Conservation (phyloP, 164 flowering plant genomes). For the Tinospora cordifolia region DNA sequence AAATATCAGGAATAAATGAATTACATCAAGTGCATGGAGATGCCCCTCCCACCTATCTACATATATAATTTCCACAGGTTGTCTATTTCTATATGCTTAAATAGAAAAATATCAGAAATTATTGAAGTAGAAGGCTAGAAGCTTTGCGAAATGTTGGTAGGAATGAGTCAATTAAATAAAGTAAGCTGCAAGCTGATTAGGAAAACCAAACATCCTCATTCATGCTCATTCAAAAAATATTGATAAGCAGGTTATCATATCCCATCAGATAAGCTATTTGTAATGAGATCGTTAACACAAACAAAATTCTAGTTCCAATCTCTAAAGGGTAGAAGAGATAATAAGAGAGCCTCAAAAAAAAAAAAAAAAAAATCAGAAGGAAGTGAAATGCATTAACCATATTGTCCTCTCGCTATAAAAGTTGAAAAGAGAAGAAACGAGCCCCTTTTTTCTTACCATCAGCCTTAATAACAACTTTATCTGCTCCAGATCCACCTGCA, state of each 20-base stretch:
- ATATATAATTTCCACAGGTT: too few relatives aligned
- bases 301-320: neutral
- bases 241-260: neutral
- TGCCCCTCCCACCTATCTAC: too few relatives aligned
- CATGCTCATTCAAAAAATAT: neutral
- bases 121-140: too few relatives aligned
- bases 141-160: neutral
- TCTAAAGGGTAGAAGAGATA: neutral
- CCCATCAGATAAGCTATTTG: neutral
- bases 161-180: neutral
- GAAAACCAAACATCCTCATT: neutral
- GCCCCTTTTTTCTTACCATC: slow-evolving; percentile 38
- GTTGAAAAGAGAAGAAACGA: neutral
- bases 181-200: neutral
- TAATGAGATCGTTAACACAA: neutral
- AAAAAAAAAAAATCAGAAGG: too few relatives aligned
- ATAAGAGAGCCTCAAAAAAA: neutral
- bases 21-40: too few relatives aligned
- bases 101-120: too few relatives aligned
- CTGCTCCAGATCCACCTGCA: slow-evolving; percentile 43
- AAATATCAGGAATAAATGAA: too few relatives aligned
- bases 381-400: neutral
- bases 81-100: too few relatives aligned
- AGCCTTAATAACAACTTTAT: slow-evolving; percentile 36
- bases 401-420: neutral